phyloP scores from a whole-genome alignment of 179 eudicot species.

The Carnegiea gigantea region DNA sequence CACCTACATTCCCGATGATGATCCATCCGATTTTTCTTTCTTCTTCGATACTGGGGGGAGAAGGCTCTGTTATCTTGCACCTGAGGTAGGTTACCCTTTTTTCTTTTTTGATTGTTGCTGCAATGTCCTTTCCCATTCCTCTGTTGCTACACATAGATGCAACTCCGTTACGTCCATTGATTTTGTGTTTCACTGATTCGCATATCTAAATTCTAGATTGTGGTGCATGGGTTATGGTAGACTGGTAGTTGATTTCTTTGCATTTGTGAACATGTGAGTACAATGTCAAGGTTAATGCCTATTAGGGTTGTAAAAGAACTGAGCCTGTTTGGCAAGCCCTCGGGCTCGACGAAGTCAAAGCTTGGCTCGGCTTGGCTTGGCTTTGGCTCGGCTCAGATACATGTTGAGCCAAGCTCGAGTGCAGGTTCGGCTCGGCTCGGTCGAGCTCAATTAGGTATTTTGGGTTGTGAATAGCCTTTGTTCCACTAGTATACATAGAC shows the following conservation, averaged over 20 bases:
- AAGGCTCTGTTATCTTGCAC: constrained; percentile 98
- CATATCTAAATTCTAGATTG: not conserved
- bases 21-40: constrained; percentile 94
- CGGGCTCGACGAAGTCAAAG: no score
- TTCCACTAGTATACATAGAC: no score
- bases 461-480: no score
- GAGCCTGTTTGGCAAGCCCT: no score
- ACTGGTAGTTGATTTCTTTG: not conserved
- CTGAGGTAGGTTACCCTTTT: constrained; percentile 61
- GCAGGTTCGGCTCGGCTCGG: no score
- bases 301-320: not conserved
- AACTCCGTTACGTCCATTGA: not conserved
- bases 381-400: no score
- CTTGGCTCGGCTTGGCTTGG: no score
- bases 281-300: not conserved
- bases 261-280: not conserved
- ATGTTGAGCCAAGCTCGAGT: no score
- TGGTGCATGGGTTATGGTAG: not conserved
- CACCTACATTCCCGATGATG: constrained; percentile 92
- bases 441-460: no score
- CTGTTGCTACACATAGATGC: not conserved
- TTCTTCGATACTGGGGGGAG: constrained; percentile 96
- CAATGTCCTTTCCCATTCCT: not conserved
- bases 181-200: not conserved
- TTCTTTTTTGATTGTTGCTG: not conserved